These are phyloP conservation scores for Raffaelea albimanens DNA, from an alignment of 2,329 filamentous ascomycete species.

Conservation along the genomic window DNA sequence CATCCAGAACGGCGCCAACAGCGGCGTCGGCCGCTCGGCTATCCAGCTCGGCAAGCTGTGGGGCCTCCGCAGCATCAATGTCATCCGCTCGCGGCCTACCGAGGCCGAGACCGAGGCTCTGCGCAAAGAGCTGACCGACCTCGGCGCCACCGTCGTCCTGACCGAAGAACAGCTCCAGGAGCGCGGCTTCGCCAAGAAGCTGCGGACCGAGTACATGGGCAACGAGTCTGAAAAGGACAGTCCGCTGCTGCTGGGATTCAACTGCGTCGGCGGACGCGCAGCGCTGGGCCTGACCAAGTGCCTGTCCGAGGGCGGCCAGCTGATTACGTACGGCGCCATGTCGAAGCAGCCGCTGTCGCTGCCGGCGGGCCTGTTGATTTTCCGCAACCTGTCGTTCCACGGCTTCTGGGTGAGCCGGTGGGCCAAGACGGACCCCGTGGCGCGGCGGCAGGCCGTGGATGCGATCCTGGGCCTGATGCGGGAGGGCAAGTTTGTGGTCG, in stretches of 20 bases:
- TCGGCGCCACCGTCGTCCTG: constrained; percentile 49
- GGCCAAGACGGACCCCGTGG: constrained; percentile 64
- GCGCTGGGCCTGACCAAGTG: constrained; percentile 70
- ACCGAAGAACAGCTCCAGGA: constrained; percentile 45
- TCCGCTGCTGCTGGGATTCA: constrained; percentile 67
- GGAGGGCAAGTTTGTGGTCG: constrained; percentile 69
- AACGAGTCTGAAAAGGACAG: constrained; percentile 49
- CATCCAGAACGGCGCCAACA: constrained; percentile 94
- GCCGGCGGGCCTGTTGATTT: constrained; percentile 80
- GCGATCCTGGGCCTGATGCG: constrained; percentile 72
- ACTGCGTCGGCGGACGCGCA: constrained; percentile 87
- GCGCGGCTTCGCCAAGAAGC: constrained; percentile 48
- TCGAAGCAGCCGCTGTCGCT: constrained; percentile 73
- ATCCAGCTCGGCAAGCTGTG: constrained; percentile 80
- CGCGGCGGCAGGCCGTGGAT: constrained; percentile 72
- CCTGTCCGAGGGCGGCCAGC: constrained; percentile 56
- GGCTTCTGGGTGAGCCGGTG: constrained; percentile 95
- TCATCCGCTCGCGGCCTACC: constrained; percentile 65
- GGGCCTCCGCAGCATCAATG: constrained; percentile 85
- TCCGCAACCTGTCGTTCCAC: constrained; percentile 79
- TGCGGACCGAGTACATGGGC: constrained; percentile 55
- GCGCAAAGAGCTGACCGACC: constrained; percentile 38
- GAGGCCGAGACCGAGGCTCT: constrained; percentile 53
- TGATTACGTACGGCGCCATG: constrained; percentile 97
- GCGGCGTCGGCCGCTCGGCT: constrained; percentile 80